These are phyloP conservation scores for Melaleuca quinquenervia DNA, from an alignment of 345 rosid species.

Conservation along the genomic window DNA sequence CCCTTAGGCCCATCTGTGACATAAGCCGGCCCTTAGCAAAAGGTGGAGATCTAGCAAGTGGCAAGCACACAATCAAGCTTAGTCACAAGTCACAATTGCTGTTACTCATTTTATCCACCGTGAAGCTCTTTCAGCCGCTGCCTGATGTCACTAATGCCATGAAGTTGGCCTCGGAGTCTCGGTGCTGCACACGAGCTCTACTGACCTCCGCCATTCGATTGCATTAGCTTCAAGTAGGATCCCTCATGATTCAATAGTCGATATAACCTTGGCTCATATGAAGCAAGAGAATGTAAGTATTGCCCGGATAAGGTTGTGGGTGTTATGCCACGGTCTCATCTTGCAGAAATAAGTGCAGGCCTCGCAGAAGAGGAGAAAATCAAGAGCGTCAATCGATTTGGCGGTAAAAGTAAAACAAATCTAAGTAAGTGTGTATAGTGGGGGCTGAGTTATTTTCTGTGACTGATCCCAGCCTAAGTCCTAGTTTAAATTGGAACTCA, in stretches of 20 bases:
- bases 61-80: background rate
- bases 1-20: background rate
- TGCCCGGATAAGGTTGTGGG: background rate
- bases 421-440: background rate
- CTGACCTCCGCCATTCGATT: background rate
- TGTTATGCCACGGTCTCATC: background rate
- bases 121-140: background rate
- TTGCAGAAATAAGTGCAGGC: background rate
- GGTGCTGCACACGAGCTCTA: background rate
- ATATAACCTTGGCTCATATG: background rate
- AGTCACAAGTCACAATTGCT: background rate
- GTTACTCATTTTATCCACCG: background rate
- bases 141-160: background rate
- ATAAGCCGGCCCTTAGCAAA: background rate
- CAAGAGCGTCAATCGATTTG: background rate
- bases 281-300: background rate
- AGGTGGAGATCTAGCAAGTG: background rate
- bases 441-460: background rate
- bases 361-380: background rate
- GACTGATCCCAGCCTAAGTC: background rate
- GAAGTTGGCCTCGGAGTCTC: background rate
- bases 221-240: background rate
- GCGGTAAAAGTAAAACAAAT: background rate
- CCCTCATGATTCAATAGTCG: background rate
- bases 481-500: background rate